Evolutionary conservation across 352 stramenopile species (phyloP), one percentile per base, ranked within the genome.

Genomic region (Aphanomyces invadans): DNA sequence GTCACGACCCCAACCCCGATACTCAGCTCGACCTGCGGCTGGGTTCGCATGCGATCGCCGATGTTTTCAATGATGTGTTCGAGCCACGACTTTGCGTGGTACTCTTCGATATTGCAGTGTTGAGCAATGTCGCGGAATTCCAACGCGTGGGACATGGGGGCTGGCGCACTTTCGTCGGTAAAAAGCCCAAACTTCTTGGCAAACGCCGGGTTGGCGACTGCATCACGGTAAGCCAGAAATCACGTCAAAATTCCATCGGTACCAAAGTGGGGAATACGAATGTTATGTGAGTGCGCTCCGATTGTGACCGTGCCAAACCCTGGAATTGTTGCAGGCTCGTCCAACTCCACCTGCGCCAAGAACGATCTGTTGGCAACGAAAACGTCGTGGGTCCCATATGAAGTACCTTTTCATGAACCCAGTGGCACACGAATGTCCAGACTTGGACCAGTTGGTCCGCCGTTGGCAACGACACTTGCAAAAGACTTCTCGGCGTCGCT

Each of bases 351-450:
- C 80, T 92, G 69, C 28, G 38, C 4, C 28, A 11, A 23, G 17
- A 68, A 55, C 4, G 9, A 0, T 21, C 46, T 10, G 46, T 54
- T 23, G 23, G 21, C 19, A 11, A 69, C 2, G 32, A n/a, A n/a
- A n/a, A n/a, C n/a, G n/a, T n/a, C n/a, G n/a, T n/a, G n/a, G n/a
- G n/a, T n/a, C n/a, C n/a, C n/a, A n/a, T n/a, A n/a, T n/a, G n/a
- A n/a, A n/a, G n/a, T n/a, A n/a, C 80, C 74, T 87, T 80, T 0
- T 78, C 70, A n/a, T 79, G 81, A 36, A 89, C 65, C 83, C 83
- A 92, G 52, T 89, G 75, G 32, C 71, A 80, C 32, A 92, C 49
- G 44, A 89, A 90, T 23, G 79, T 80, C 80, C 81, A 92, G 48
- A 87, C 80, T 4, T 78, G 26, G 17, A 56, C 68, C 31, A 80